Conservation (phyloP, 108 stramenopile species). For the Pseudonitzschia pungens region DNA sequence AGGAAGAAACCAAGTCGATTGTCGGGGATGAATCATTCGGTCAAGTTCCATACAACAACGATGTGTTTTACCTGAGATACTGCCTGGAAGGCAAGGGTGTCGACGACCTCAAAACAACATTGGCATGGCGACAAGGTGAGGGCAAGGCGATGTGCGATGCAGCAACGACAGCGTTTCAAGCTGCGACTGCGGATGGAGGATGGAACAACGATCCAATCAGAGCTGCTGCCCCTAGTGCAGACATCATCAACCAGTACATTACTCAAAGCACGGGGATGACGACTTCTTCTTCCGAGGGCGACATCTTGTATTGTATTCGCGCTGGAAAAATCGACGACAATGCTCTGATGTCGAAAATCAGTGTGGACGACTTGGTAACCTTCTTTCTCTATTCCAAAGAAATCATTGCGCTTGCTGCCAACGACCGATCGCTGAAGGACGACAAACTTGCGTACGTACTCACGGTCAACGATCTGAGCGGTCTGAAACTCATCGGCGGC, state of each 20-base stretch:
- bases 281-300: slow-evolving; percentile 45
- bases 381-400: slow-evolving; percentile 85
- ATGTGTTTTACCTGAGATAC: slow-evolving; percentile 78
- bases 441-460: slow-evolving; percentile 54
- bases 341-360: slow-evolving; percentile 61
- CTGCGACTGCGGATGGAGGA: slow-evolving; percentile 32
- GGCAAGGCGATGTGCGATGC: slow-evolving; percentile 58
- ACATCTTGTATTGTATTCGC: slow-evolving; percentile 81
- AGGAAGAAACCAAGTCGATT: slow-evolving; percentile 30
- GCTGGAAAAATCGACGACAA: slow-evolving; percentile 80
- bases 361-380: slow-evolving; percentile 59
- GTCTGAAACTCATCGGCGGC: slow-evolving; percentile 68
- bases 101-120: slow-evolving; percentile 37
- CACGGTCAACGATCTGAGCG: slow-evolving; percentile 73
- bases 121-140: slow-evolving; percentile 59
- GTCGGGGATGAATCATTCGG: slow-evolving; percentile 16
- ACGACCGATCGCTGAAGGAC: slow-evolving; percentile 51
- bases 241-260: slow-evolving; percentile 48
- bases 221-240: slow-evolving; percentile 52
- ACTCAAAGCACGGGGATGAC: slow-evolving; percentile 50
- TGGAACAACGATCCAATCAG: slow-evolving; percentile 81
- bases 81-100: slow-evolving; percentile 42
- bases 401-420: slow-evolving; percentile 66
- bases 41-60: slow-evolving; percentile 40
- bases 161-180: slow-evolving; percentile 50